Evolutionary conservation across 2,329 filamentous ascomycete genomes (phyloP), one percentile per base, ranked within the genome.

Genomic region (Aspergillus cejpii): DNA sequence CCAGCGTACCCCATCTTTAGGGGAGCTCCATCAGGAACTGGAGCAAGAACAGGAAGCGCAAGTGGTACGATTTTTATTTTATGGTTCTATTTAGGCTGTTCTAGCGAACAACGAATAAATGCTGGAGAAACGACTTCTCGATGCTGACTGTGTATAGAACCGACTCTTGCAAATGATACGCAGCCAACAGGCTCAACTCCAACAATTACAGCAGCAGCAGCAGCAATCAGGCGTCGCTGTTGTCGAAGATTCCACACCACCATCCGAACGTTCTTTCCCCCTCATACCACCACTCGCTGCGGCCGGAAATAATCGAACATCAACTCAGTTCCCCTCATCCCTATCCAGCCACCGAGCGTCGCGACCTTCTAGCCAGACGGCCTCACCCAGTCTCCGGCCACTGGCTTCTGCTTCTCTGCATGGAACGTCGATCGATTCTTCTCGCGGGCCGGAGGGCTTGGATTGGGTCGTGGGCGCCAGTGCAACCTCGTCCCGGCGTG

Each of bases 1-100:
- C 36, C 71, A 74, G 36, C 67, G 72, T 7, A 61, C 71, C 19
- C 71, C 71, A 5, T 74, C 70, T 23, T 51, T 75, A 24, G 72
- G 72, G 19, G 72, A 75, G 53, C 58, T 75, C 23, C 72, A 75
- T 54, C 72, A 75, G 50, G 71, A 74, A 49, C 52, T 75, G 36
- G 72, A 75, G 51, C 70, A 74, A 52, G 72, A 75, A 50, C 72
- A 75, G 50, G 72, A 75, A 57, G 71, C 70, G 12, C 72, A 74
- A 63, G 72, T 75, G 57, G 70, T 73, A 62, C 49, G 66, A 38
- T 41, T 14, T 11, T 24, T n/a, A 21, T 27, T 7, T 17, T 8
- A 34, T 21, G 10, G 24, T 33, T 17, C 24, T 33, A 58, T 40
- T 37, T 39, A 36, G 41, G 34, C 15, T n/a, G 31, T 24, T 48